Conservation (phyloP, 495 filamentous ascomycete species). For the Neurospora sp. region DNA sequence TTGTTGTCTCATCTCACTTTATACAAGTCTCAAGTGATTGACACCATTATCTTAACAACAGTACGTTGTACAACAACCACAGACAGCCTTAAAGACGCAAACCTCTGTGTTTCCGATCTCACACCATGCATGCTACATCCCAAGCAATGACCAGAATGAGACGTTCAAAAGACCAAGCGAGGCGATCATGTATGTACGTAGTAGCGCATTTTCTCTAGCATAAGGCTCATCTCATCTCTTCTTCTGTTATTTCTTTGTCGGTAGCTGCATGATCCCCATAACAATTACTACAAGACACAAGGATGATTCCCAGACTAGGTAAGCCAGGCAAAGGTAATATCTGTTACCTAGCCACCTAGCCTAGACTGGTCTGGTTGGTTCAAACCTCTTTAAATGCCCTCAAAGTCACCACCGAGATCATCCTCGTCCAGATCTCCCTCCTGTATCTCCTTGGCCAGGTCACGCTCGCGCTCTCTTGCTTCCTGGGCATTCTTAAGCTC, state of each 20-base stretch:
- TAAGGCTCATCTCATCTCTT: background rate
- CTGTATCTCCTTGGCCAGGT: slow-evolving; percentile 98
- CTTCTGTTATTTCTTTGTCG: background rate
- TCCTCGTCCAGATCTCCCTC: slow-evolving; percentile 97
- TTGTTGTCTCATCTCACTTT: too few species aligned
- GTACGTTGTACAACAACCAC: background rate
- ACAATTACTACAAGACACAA: slow-evolving; percentile 15
- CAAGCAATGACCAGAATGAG: background rate
- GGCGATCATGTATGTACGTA: background rate
- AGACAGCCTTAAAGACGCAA: too few species aligned
- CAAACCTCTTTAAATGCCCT: slow-evolving; percentile 57
- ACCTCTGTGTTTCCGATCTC: background rate
- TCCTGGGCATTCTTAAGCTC: slow-evolving; percentile 97
- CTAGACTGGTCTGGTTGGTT: background rate
- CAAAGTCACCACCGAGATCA: slow-evolving; percentile 92
- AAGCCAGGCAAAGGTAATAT: slow-evolving; percentile 1
- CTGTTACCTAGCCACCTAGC: background rate
- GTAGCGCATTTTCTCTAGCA: background rate
- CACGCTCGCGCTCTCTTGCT: slow-evolving; percentile 87
- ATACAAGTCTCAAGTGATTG: background rate
- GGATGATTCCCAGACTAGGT: too few species aligned
- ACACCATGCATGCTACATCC: background rate
- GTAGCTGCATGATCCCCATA: background rate
- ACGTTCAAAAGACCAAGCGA: background rate
- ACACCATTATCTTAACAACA: background rate